Conservation (phyloP, 2,329 filamentous ascomycete species). For the Elsinoe batatas region DNA sequence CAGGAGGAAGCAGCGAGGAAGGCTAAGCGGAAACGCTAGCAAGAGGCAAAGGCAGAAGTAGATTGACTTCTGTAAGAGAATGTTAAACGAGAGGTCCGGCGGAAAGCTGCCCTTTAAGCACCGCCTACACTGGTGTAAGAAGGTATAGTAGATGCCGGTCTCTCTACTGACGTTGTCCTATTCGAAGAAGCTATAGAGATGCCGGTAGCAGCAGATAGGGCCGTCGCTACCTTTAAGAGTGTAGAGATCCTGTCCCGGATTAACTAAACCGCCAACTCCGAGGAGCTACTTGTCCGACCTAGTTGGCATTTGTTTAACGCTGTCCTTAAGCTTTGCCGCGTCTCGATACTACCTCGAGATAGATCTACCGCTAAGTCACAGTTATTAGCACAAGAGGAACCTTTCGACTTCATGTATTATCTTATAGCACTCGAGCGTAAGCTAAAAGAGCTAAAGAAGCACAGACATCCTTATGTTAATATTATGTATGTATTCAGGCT, state of each 20-base stretch:
- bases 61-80: conserved; percentile 60
- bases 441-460: conserved; percentile 63
- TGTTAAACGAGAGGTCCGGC: conserved; percentile 61
- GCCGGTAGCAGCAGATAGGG: conserved; percentile 17
- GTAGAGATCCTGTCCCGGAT: conserved; percentile 9
- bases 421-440: conserved; percentile 67
- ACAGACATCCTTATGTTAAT: conserved; percentile 67
- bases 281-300: conserved; percentile 1
- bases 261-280: not conserved
- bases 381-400: not conserved
- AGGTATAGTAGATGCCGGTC: not conserved
- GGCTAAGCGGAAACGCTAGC: conserved; percentile 30
- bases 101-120: conserved; percentile 42
- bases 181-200: conserved; percentile 24
- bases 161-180: not conserved
- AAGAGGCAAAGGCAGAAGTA: conserved; percentile 47
- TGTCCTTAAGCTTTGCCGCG: not conserved
- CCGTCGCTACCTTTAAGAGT: conserved; percentile 12
- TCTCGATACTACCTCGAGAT: not conserved
- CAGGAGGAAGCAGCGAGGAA: conserved; percentile 41
- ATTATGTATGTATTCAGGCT: conserved; percentile 74
- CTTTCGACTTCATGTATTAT: conserved; percentile 39
- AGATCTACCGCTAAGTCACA: no score
- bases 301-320: not conserved
- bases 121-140: conserved; percentile 1